Base-by-base conservation (phyloP, 805 yeast species). In the Ogataea pignaliae region DNA sequence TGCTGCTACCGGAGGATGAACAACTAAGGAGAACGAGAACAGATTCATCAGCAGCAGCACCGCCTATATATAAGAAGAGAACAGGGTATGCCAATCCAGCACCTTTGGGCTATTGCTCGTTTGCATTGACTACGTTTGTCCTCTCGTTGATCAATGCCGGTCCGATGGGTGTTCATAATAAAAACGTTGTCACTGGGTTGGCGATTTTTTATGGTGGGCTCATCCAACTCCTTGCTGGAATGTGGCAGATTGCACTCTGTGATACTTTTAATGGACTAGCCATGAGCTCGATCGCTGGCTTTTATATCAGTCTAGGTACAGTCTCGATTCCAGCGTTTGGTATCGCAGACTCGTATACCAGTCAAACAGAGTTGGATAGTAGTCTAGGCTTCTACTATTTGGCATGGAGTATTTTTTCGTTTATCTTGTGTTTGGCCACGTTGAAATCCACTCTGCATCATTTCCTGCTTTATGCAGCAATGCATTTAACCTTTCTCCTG, bases 251-350 rank as follows among this genome's bases (percentile, higher is more conserved):
- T 62, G 79, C 83, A 13, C 69, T 78, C 31, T 88, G 85, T 54
- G 83, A 83, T 64, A 83, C 88, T 15, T 84, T 82, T 66, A 88
- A 88, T 64, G 86, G 82, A 51, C 74, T 84, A 46, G 81, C 81
- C 1, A 67, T 78, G 44, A 62, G 74, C 8, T 75, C 80, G 4
- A 76, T 70, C 52, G 91, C 87, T 46, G 90, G 88, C 3, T 84
- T 84, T 61, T 84, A 90, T 90, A 75, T 81, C 68, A 70, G 83
- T 30, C 84, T 79, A 70, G 89, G 82, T 46, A 84, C 86, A 29
- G 76, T 84, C 29, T 63, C 66, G 46, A 72, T 76, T 36, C 81
- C 80, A 38, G 74, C 76, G 57, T 81, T 81, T 59, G 81, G 81
- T 17, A 75, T 79, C 28, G 64, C 76, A 1, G 76, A 76, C 6